Percentiles rank a stretch among this genome's conserved stretches.
These are phyloP conservation scores for Ceratocystis variospora DNA, from an alignment of 2,329 filamentous ascomycete species.

Conservation along the genomic window DNA sequence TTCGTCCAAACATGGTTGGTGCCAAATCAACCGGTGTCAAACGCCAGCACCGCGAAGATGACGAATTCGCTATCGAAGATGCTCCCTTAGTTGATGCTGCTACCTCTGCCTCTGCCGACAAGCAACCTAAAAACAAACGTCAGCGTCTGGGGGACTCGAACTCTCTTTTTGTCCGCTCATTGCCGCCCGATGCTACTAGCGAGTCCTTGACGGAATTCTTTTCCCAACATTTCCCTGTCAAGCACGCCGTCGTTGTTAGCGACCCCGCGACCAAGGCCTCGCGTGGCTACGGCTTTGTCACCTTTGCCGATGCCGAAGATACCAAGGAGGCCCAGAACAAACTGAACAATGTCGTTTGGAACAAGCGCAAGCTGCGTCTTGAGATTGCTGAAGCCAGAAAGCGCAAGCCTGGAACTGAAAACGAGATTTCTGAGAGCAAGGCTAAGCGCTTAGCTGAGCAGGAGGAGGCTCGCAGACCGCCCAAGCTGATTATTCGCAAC, in stretches of 20 bases:
- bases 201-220: constrained; percentile 79
- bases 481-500: constrained; percentile 81
- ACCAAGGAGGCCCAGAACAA: constrained; percentile 67
- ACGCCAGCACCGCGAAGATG: constrained; percentile 24
- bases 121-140: constrained; percentile 35
- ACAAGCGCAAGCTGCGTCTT: constrained; percentile 69
- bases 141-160: constrained; percentile 45
- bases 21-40: constrained; percentile 27
- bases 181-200: constrained; percentile 64
- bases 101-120: constrained; percentile 20
- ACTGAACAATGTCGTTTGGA: constrained; percentile 62
- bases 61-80: constrained; percentile 27
- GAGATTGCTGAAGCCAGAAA: constrained; percentile 80
- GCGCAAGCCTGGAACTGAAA: constrained; percentile 36
- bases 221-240: constrained; percentile 85
- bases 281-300: constrained; percentile 91
- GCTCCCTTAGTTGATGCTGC: constrained; percentile 24
- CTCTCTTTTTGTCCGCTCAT: constrained; percentile 80
- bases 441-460: constrained; percentile 42
- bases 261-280: constrained; percentile 78
- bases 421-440: constrained; percentile 32
- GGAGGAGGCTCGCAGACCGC: constrained; percentile 45
- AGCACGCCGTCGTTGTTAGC: constrained; percentile 84
- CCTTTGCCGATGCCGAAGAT: constrained; percentile 87
- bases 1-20: constrained; percentile 23